Conservation (phyloP, 306 rosid genomes). For the Luffa acutangula region DNA sequence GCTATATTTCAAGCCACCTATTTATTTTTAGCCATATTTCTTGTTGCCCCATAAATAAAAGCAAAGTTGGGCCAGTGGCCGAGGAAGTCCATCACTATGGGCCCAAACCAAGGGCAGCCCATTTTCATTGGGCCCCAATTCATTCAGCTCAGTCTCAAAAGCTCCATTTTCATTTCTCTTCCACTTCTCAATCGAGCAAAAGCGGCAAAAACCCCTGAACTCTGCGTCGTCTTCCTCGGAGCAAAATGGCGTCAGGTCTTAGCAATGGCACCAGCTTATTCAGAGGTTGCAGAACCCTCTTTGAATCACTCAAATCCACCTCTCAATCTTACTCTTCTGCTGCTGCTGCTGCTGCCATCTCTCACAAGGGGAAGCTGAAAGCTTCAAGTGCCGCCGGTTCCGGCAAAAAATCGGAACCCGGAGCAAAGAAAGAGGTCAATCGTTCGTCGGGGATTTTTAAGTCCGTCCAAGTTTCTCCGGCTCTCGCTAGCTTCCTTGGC, state of each 20-base stretch:
- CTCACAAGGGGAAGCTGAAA: neutral
- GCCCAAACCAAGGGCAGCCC: neutral
- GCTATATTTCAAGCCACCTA: no score
- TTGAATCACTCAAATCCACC: conserved; percentile 13
- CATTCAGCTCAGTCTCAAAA: neutral
- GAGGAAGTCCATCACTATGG: neutral
- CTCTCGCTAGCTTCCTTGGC: conserved; percentile 18
- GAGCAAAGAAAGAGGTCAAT: neutral
- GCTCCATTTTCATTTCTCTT: neutral
- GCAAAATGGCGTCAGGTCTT: conserved; percentile 8
- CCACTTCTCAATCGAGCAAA: neutral
- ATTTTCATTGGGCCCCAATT: neutral
- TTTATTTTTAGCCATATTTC: no score
- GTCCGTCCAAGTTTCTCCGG: conserved; percentile 8
- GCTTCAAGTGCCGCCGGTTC: neutral
- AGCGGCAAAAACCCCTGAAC: neutral
- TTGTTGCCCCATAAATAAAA: no score
- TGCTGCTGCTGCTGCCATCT: neutral
- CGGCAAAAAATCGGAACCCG: neutral
- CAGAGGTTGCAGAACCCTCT: conserved; percentile 21
- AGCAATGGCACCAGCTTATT: conserved; percentile 13
- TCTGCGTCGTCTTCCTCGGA: neutral
- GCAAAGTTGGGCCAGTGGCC: neutral
- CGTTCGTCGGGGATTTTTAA: conserved; percentile 6
- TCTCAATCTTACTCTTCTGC: conserved; percentile 2